Base-by-base conservation (phyloP, 768 basidiomycete genomes). In the Boletus pseudo-olivaceus region DNA sequence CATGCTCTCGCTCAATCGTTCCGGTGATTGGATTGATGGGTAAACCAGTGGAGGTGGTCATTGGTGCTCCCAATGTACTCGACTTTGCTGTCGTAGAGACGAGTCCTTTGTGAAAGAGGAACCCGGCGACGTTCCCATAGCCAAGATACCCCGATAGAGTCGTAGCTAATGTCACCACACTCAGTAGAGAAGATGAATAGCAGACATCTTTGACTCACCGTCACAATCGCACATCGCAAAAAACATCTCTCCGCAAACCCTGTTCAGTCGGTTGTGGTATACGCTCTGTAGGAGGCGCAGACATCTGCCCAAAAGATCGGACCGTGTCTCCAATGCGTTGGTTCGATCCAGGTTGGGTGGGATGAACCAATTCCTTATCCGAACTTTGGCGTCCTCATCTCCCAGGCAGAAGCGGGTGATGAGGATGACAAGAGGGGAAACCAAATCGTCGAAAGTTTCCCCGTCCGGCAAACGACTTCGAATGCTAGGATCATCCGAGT, bases 121-220 rank as follows among this genome's bases (percentile, higher is more conserved):
- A 90, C 1, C 97, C 97, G 0, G 94, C 93, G 39, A 94, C 93
- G 67, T 94, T 94, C 39, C 96, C 96, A 62, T 99, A 99, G 7
- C 96, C 96, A 49, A 97, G 80, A 41, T 88, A 81, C 5, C 83
- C 79, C n/a, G 83, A 82, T 15, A 98, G 75, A 0, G 77, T 81
- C 6, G 80, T 75, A n/a, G 89, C 93, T 85, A 64, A 45, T 20
- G 19, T 23, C 26, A 12, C 38, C n/a, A 14, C 4, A 38, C 11
- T 56, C 43, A 56, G 45, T 30, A 41, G 14, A 29, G 49, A 34
- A 19, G 7, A 52, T 7, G 45, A 10, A 20, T n/a, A 14, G 7
- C 5, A 29, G 20, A 52, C 10, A 26, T 5, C 23, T 44, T 42
- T 10, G 14, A 57, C 72, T 56, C 62, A 85, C 85, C 77, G 70